Evolutionary conservation across 768 basidiomycete genomes (phyloP).

Genomic region (Termitomyces sp.): DNA sequence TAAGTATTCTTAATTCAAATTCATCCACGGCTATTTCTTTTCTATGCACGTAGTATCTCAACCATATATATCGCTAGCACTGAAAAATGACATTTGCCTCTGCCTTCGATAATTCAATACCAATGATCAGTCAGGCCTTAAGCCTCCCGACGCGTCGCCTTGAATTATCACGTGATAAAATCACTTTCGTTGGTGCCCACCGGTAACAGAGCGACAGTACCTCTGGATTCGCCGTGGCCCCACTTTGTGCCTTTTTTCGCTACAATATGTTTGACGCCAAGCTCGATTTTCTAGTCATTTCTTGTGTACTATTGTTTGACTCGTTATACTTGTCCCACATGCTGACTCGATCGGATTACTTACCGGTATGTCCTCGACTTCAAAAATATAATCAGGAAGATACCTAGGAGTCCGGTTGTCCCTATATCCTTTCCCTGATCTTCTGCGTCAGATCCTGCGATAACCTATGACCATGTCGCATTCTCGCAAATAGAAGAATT

Average conservation of each 20-base stretch:
- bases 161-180: conserved; percentile 4
- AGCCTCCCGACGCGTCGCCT: neutral
- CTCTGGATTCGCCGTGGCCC: conserved; percentile 72
- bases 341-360: conserved; percentile 22
- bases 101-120: neutral
- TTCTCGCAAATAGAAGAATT: conserved; percentile 73
- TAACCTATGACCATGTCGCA: conserved; percentile 35
- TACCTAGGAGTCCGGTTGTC: conserved; percentile 61
- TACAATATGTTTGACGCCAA: conserved; percentile 70
- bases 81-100: neutral
- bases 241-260: conserved; percentile 63
- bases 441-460: conserved; percentile 35
- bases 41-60: neutral
- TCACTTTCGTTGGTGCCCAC: conserved; percentile 1
- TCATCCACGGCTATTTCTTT: neutral
- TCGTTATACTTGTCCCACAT: neutral
- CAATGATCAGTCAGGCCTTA: neutral
- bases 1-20: neutral
- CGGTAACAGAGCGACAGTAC: conserved; percentile 53
- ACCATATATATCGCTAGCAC: neutral
- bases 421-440: conserved; percentile 54
- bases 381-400: conserved; percentile 65
- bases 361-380: conserved; percentile 62
- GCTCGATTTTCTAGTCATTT: conserved; percentile 74
- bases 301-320: conserved; percentile 52